Conservation (phyloP, 2,329 filamentous ascomycete species). For the Dactylellina leptospora region DNA sequence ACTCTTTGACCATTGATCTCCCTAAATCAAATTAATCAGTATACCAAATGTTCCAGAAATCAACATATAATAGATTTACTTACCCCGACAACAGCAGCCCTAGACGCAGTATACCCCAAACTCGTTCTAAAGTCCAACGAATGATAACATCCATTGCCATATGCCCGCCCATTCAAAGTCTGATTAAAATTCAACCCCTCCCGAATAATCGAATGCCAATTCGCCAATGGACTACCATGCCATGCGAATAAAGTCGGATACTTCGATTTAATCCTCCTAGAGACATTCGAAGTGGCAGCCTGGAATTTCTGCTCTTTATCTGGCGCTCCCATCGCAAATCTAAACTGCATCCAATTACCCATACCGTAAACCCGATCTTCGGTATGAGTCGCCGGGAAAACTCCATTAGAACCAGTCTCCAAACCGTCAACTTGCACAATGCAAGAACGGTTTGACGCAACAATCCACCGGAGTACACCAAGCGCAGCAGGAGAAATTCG, state of each 20-base stretch:
- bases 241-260: constrained; percentile 82
- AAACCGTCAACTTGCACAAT: constrained; percentile 76
- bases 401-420: constrained; percentile 52
- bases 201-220: constrained; percentile 91
- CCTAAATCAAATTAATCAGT: neutral
- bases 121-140: constrained; percentile 70
- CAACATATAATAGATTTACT: neutral
- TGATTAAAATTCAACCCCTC: constrained; percentile 78
- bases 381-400: constrained; percentile 39
- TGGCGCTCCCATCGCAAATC: constrained; percentile 85
- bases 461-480: constrained; percentile 81
- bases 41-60: neutral
- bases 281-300: constrained; percentile 64
- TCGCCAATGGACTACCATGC: constrained; percentile 79
- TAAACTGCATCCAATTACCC: constrained; percentile 77
- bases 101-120: constrained; percentile 62
- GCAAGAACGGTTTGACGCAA: constrained; percentile 87
- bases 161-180: constrained; percentile 72
- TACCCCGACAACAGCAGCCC: constrained; percentile 42
- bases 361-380: constrained; percentile 71
- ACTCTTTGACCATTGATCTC: constrained; percentile 72
- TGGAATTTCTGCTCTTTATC: constrained; percentile 84
- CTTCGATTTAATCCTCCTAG: constrained; percentile 60
- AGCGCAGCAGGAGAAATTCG: constrained; percentile 72
- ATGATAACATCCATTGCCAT: constrained; percentile 84